Percentiles rank a stretch among this genome's conserved stretches.
Conservation (phyloP, 306 rosid genomes). For the Castanopsis chinensis region DNA sequence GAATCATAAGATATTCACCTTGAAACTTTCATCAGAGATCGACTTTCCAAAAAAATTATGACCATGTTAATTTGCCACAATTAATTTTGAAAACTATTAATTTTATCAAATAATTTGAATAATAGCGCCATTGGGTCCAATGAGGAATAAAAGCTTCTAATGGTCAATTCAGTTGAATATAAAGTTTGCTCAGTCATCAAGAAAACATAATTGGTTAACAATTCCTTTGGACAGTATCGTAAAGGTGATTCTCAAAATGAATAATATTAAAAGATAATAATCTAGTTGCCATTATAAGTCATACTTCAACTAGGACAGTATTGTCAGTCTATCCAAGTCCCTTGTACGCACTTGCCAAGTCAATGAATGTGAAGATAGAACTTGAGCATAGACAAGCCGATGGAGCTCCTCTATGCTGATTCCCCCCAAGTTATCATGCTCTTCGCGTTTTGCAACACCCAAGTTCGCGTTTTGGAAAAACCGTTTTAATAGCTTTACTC, state of each 20-base stretch:
- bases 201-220: too few species aligned
- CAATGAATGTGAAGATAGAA: slow-evolving; percentile 77
- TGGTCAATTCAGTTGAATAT: too few species aligned
- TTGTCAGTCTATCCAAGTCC: slow-evolving; percentile 15
- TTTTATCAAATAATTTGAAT: background rate
- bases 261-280: background rate
- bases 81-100: background rate
- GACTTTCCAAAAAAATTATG: slow-evolving; percentile 51
- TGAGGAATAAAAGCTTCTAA: too few species aligned
- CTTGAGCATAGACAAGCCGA: slow-evolving; percentile 91
- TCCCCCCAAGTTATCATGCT: slow-evolving; percentile 72
- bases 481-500: too few species aligned
- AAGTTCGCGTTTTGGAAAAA: too few species aligned
- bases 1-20: slow-evolving; percentile 42
- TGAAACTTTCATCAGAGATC: slow-evolving; percentile 87
- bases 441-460: too few species aligned
- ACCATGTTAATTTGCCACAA: background rate
- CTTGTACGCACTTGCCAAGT: slow-evolving; percentile 88
- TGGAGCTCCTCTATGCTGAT: slow-evolving; percentile 85
- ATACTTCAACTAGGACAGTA: slow-evolving; percentile 4
- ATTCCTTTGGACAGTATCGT: too few species aligned
- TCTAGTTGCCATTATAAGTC: background rate
- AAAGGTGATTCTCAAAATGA: background rate
- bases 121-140: too few species aligned
- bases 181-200: too few species aligned